A percentile compares a stretch with the other conserved stretches of the same genome.
Conservation (phyloP, 371 early-diverging fungal species). For the Mortierella sp. region DNA sequence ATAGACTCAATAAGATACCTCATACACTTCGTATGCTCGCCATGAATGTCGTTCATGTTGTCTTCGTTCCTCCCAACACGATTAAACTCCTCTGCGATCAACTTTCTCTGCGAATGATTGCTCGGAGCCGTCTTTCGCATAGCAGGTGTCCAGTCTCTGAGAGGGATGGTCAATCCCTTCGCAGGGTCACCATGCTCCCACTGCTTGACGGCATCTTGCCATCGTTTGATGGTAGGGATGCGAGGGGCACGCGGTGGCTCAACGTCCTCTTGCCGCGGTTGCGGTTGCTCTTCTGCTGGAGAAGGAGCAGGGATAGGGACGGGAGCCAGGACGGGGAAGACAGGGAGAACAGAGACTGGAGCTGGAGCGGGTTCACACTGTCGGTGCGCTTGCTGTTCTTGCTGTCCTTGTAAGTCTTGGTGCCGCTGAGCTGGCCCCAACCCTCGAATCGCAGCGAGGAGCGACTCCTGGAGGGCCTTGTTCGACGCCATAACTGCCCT, state of each 20-base stretch:
- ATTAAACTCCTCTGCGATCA: slow-evolving; percentile 6
- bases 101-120: slow-evolving; percentile 18
- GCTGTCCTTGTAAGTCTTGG: not conserved
- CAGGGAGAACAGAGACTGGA: not conserved
- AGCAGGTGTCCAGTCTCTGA: slow-evolving; percentile 5
- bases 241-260: not conserved
- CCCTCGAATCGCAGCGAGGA: not conserved
- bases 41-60: slow-evolving; percentile 13
- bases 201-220: slow-evolving; percentile 19
- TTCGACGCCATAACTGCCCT: not conserved
- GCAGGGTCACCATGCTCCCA: slow-evolving; percentile 20
- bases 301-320: not conserved
- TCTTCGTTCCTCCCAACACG: not conserved
- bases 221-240: slow-evolving; percentile 13
- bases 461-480: not conserved
- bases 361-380: not conserved
- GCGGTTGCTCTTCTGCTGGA: not conserved
- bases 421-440: not conserved
- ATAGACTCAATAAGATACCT: not conserved
- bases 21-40: not conserved
- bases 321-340: not conserved
- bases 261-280: not conserved
- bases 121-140: slow-evolving; percentile 14
- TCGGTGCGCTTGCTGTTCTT: not conserved
- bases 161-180: slow-evolving; percentile 16